Base-by-base conservation (phyloP, 2,329 filamentous ascomycete species). In the Talaromyces amestolkiae region DNA sequence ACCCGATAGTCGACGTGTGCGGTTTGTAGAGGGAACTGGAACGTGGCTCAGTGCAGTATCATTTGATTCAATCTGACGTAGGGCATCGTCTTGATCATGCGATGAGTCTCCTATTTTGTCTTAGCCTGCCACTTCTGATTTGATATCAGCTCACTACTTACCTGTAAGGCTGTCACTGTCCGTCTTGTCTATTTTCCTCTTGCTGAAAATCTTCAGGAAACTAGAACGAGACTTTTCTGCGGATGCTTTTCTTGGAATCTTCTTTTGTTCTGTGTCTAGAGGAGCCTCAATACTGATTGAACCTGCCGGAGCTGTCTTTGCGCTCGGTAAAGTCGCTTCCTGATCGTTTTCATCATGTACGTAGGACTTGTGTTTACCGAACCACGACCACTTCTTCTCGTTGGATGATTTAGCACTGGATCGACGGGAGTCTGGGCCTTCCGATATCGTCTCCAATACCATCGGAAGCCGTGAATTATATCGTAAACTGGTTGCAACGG, bases 161-260 rank as follows among this genome's bases (percentile, higher is more conserved):
- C 82, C 75, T 65, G 76, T 68, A 43, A 74, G 71, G 64, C 75
- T 68, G 22, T 77, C 68, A 67, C 68, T 66, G 2, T 64, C 64
- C 56, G 66, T 67, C 65, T 78, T 80, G 53, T 76, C 79, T 41
- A 79, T 75, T 60, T 78, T 75, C 68, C 82, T 84, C 70, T 81
- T 84, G 51, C 83, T 79, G 61, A 87, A 82, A 61, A 84, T 80
- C 66, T 82, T 84, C 51, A 85, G 77, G 66, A 87, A 80, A 7
- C 82, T 81, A 53, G 56, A 24, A 39, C 66, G 59, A 13, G 83
- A 4, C 65, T 68, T 61, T 73, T 72, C 45, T 67, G 72, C 11
- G 63, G 71, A 69, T n/a, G 60, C 67, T 41, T 19, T 66, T 59
- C 60, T 58, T 3, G 33, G 27, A 10, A 17, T 1, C 0, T 61